Base-by-base conservation (phyloP, 768 basidiomycete genomes). In the Tylopilus vinaceipallidus region DNA sequence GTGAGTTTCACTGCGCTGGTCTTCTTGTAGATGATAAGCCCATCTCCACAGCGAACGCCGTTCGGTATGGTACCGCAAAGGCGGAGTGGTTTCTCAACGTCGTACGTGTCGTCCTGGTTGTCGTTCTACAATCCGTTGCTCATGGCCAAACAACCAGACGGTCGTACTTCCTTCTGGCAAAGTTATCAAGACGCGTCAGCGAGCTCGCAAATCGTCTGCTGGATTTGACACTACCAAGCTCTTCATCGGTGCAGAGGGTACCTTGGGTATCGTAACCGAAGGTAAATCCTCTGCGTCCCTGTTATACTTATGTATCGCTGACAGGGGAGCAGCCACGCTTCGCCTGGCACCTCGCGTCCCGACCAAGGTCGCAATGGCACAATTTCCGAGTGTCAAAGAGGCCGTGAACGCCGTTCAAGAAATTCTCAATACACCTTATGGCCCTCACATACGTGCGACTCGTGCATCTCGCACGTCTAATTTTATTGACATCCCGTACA, bases 211-310 rank as follows among this genome's bases (percentile, higher is more conserved):
- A 63, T 92, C 89, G 3, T 80, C 91, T 1, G 88, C 90, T 0
- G 93, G 93, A 0, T 94, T 88, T 60, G 93, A 95, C 60, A 77
- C 80, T 2, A 93, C 89, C 0, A 94, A 94, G 64, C 67, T 93
- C 3, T 93, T 94, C 70, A 87, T 94, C 41, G 92, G 92, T 4
- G 89, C 90, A 3, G 92, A 94, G 66, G 92, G 92, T 6, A 95
- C 91, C 0, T 66, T 94, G 38, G 92, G 92, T 4, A 87, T 95
- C 55, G 82, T 95, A n/a, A 92, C 89, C 0, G 91, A 94, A 73
- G 86, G 87, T 79, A 45, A 41, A 57, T 16, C 23, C 4, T 45
- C 8, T 17, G 19, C 6, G 2, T 22, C 16, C 5, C 16, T 42
- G n/a, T 2, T 14, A 19, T n/a, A n/a, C n/a, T n/a, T 9, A 17